Percentiles rank a stretch among this genome's conserved stretches.
phyloP scores from a whole-genome alignment of 2,329 filamentous ascomycete species.

The Monosporascus sp. region DNA sequence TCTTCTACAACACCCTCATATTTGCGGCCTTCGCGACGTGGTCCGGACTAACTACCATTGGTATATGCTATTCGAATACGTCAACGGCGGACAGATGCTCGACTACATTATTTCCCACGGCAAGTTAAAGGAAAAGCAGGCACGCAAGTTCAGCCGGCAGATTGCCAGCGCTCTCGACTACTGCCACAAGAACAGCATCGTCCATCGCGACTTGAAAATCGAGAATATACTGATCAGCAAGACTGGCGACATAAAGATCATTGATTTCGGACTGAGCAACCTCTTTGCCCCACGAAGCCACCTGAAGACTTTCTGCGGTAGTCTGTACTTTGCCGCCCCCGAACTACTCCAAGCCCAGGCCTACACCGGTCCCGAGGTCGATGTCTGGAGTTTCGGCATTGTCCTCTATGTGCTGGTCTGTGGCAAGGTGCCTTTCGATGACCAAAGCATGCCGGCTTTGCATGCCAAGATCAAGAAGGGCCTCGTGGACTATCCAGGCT shows the following conservation, averaged over 20 bases:
- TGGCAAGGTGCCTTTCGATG: conserved; percentile 96
- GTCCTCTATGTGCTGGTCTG: conserved; percentile 96
- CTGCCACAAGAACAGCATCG: conserved; percentile 96
- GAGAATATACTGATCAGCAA: conserved; percentile 99
- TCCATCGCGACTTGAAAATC: conserved; percentile 95
- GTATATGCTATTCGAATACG: conserved; percentile 99
- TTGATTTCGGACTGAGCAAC: conserved; percentile 96
- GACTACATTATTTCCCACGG: conserved; percentile 99
- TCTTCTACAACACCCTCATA: conserved; percentile 88
- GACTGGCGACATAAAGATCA: conserved; percentile 98
- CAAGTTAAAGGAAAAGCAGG: conserved; percentile 95
- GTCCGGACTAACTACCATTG: conserved; percentile 96
- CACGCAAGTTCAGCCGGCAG: conserved; percentile 93
- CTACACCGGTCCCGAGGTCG: conserved; percentile 94
- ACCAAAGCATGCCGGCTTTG: conserved; percentile 97
- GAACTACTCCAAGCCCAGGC: conserved; percentile 89
- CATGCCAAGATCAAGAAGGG: conserved; percentile 99
- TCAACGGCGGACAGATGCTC: conserved; percentile 98
- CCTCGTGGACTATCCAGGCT: conserved; percentile 88
- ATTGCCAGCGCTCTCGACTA: conserved; percentile 96
- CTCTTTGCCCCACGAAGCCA: conserved; percentile 81
- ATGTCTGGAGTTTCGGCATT: conserved; percentile 98
- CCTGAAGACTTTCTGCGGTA: conserved; percentile 95
- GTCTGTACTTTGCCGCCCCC: conserved; percentile 94
- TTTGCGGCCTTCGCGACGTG: conserved; percentile 92